phyloP scores from a whole-genome alignment of 1,139 yeast genomes.

The Protomyces lactucae-debilis region DNA sequence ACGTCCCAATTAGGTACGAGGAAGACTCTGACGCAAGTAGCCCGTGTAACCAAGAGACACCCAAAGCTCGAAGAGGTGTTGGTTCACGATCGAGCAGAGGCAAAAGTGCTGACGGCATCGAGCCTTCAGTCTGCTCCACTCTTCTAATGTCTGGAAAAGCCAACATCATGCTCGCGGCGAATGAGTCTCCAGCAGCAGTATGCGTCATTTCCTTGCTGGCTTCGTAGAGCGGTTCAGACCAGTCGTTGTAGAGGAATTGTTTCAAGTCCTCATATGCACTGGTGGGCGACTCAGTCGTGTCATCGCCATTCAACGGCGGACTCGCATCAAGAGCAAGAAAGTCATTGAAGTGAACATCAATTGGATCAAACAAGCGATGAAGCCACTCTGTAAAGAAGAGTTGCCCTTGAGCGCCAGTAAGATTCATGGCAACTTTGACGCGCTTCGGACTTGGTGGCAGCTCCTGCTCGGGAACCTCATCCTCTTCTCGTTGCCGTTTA shows the following conservation, averaged over 20 bases:
- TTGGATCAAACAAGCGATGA: not conserved
- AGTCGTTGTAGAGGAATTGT: slow-evolving; percentile 7
- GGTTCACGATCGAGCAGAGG: not conserved
- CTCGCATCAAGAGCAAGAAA: not conserved
- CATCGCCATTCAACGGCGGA: not conserved
- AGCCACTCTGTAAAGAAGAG: slow-evolving; percentile 7
- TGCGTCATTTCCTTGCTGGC: not conserved
- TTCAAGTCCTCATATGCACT: slow-evolving; percentile 1
- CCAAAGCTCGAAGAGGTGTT: not conserved
- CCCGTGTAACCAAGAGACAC: not conserved
- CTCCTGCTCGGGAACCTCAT: not conserved
- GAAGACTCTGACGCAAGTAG: not conserved
- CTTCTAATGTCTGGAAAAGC: not conserved
- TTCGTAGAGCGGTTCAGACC: slow-evolving; percentile 7
- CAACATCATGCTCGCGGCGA: slow-evolving; percentile 16
- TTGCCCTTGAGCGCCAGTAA: not conserved
- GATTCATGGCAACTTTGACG: not conserved
- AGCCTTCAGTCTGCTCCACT: not conserved
- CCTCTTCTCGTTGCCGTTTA: not conserved
- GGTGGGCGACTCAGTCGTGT: not conserved
- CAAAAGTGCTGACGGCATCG: not conserved
- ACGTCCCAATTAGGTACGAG: slow-evolving; percentile 1
- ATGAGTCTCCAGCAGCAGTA: not conserved
- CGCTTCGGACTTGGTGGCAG: not conserved
- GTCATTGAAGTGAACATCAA: not conserved